These are phyloP conservation scores for Pythium pectinolyticum DNA, from an alignment of 352 stramenopile species.

Conservation along the genomic window DNA sequence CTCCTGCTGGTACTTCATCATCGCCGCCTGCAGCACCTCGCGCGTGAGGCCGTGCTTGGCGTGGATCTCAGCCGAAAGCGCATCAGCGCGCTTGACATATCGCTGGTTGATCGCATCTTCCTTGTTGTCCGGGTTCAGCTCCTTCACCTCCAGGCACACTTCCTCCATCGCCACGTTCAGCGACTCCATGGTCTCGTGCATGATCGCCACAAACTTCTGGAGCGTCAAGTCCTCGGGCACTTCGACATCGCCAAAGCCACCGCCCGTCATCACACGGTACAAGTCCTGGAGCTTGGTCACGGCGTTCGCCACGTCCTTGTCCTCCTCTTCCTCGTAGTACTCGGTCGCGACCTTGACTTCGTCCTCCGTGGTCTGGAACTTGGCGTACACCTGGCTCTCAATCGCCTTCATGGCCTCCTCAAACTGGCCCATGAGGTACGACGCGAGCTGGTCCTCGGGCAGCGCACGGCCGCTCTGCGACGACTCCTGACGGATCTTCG, in stretches of 20 bases:
- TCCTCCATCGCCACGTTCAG: conserved; percentile 89
- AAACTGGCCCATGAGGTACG: conserved; percentile 89
- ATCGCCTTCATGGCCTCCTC: conserved; percentile 90
- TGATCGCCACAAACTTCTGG: conserved; percentile 87
- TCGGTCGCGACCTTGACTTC: conserved; percentile 85
- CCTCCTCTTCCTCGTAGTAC: conserved; percentile 87
- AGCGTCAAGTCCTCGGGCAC: conserved; percentile 81
- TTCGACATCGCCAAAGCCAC: conserved; percentile 78
- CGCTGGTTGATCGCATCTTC: conserved; percentile 88
- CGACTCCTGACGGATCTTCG: conserved; percentile 88
- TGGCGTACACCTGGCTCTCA: conserved; percentile 86
- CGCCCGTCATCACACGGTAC: conserved; percentile 86
- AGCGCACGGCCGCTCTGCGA: conserved; percentile 79
- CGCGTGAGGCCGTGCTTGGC: conserved; percentile 85
- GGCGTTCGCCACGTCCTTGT: conserved; percentile 83
- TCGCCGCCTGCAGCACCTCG: conserved; percentile 85
- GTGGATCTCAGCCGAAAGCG: conserved; percentile 83
- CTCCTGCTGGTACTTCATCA: conserved; percentile 92
- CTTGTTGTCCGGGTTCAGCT: conserved; percentile 87
- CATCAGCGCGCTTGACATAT: conserved; percentile 88
- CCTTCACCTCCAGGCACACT: conserved; percentile 87
- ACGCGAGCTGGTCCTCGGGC: conserved; percentile 83
- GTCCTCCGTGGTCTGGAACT: conserved; percentile 88
- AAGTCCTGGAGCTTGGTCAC: conserved; percentile 87
- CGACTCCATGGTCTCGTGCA: conserved; percentile 90